Evolutionary conservation across 2,329 filamentous ascomycete genomes (phyloP), one percentile per base, ranked within the genome.

Genomic region (Colletotrichum abscissum): DNA sequence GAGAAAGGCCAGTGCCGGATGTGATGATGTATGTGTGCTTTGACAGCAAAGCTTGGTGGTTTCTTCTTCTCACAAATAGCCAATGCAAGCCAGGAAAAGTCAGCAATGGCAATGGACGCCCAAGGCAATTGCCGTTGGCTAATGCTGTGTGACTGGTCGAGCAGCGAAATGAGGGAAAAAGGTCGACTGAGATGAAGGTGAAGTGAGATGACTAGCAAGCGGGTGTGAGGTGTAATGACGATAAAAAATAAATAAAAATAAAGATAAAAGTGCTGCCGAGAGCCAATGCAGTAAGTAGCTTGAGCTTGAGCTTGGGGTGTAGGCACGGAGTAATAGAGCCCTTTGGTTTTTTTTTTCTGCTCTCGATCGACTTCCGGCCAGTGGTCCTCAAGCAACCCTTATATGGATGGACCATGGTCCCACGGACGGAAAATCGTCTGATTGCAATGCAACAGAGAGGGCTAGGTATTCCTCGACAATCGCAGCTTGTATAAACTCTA

Each of bases 41-140:
- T 64, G 49, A 14, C 62, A 55, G 8, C 63, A n/a, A 65, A 65
- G 52, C n/a, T n/a, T 30, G 52, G 22, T 57, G 55, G 38, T 52
- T 58, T 71, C 58, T 66, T 73, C 35, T 66, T 64, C 26, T 55
- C 58, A 42, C 22, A 28, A 63, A 65, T 38, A 57, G 63, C 64
- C 35, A 55, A 62, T 74, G 46, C 60, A 58, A 69, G 59, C 57
- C 35, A 28, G 65, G 56, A 24, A 69, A 59, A 64, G n/a, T 19
- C 38, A 42, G 28, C n/a, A 42, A 24, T 8, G 33, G 35, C 35
- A 59, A 33, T 26, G 7, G 30, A 42, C 22, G 63, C 22, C 62
- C 26, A 26, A 14, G n/a, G 46, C 4, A 12, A 54, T 5, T 16
- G n/a, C 14, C 4, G 33, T 49, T 49, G 14, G 59, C 33, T 35